These are phyloP conservation scores for Gleditsia sinensis DNA, from an alignment of 306 rosid genomes.

Conservation along the genomic window DNA sequence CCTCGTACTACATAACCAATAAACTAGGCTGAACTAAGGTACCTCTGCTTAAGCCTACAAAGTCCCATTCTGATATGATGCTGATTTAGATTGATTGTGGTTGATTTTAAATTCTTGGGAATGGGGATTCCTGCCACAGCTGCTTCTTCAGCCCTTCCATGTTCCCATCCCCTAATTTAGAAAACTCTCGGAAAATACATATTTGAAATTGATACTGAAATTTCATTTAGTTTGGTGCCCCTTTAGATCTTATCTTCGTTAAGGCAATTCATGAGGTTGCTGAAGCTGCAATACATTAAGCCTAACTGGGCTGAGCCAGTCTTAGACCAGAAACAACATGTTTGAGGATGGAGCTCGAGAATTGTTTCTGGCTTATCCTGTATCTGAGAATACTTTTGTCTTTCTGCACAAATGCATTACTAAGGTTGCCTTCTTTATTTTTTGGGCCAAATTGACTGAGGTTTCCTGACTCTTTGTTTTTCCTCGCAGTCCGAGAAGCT, in stretches of 20 bases:
- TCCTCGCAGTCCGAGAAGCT: slow-evolving; percentile 90
- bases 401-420: not conserved
- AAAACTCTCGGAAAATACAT: too few relatives aligned
- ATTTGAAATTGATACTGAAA: too few relatives aligned
- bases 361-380: not conserved
- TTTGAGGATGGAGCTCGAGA: not conserved
- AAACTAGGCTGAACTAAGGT: not conserved
- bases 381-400: not conserved
- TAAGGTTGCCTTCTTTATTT: too few relatives aligned
- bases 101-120: not conserved
- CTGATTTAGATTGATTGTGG: too few relatives aligned
- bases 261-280: too few relatives aligned
- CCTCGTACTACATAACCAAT: too few relatives aligned
- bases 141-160: not conserved
- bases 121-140: not conserved
- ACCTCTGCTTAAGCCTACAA: not conserved
- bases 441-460: too few relatives aligned
- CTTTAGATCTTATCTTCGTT: too few relatives aligned
- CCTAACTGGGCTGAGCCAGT: not conserved
- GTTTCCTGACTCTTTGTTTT: slow-evolving; percentile 4
- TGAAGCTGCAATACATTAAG: not conserved
- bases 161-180: too few relatives aligned
- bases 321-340: not conserved
- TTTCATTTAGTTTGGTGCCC: too few relatives aligned
- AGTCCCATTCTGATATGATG: too few relatives aligned